A percentile compares a stretch with the other conserved stretches of the same genome.
Evolutionary conservation across 306 rosid species (phyloP).

Genomic region (Cicer chorassanicum): DNA sequence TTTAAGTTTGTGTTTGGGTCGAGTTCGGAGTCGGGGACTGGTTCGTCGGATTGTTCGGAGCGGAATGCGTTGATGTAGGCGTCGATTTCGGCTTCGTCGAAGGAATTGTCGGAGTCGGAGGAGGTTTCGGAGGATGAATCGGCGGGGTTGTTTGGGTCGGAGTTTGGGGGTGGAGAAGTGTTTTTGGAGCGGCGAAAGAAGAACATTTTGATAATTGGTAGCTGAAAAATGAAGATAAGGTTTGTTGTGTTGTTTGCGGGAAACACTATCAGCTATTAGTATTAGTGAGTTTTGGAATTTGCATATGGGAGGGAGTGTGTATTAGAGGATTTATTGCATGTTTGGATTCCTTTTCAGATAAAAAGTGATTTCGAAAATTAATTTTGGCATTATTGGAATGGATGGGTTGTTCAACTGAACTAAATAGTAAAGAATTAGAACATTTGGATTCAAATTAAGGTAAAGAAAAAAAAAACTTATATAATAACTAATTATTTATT

Average conservation of each 20-base stretch:
- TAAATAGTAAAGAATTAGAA: too few species aligned
- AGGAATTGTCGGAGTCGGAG: conserved; percentile 8
- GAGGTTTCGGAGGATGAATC: conserved; percentile 33
- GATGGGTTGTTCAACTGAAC: too few species aligned
- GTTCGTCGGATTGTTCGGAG: neutral
- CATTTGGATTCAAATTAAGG: too few species aligned
- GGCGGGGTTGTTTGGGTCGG: neutral
- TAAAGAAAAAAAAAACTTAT: too few species aligned
- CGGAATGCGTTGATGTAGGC: neutral
- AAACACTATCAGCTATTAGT: neutral
- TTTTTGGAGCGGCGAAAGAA: neutral
- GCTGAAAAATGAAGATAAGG: neutral
- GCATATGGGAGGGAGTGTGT: too few species aligned
- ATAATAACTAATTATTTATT: too few species aligned
- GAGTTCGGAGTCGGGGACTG: neutral
- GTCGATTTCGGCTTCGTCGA: neutral
- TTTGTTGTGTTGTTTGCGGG: conserved; percentile 13
- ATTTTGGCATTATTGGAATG: too few species aligned
- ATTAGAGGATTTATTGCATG: too few species aligned
- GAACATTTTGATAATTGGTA: neutral
- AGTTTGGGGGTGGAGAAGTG: neutral
- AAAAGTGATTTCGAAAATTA: too few species aligned
- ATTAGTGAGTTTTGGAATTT: too few species aligned
- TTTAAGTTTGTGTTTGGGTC: conserved; percentile 32
- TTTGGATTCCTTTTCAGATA: too few species aligned